Evolutionary conservation across 2,329 filamentous ascomycete genomes (phyloP).

Genomic region (Aspergillus neoniger): DNA sequence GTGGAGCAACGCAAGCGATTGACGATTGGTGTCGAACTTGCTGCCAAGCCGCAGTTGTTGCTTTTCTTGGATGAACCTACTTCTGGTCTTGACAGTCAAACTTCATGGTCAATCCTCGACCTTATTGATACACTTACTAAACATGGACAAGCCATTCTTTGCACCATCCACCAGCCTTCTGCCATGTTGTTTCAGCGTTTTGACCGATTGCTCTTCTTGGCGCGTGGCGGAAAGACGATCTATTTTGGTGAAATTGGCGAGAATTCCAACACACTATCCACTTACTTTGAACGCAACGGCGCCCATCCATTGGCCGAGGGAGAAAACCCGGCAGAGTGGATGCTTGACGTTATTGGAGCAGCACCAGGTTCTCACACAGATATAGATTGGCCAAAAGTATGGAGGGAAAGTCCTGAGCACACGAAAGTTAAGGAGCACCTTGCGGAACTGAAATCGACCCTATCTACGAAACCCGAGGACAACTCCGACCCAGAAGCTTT

Average conservation of each 20-base stretch:
- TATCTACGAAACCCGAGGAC: constrained; percentile 41
- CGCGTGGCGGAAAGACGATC: constrained; percentile 64
- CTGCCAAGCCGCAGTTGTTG: constrained; percentile 82
- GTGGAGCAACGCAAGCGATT: constrained; percentile 70
- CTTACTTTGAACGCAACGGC: constrained; percentile 67
- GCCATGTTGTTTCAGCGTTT: constrained; percentile 91
- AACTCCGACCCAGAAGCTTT: constrained; percentile 57
- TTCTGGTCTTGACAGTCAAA: constrained; percentile 88
- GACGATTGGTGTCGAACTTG: constrained; percentile 91
- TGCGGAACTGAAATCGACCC: constrained; percentile 51
- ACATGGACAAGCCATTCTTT: constrained; percentile 88
- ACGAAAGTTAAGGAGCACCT: constrained; percentile 57
- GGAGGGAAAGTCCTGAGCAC: constrained; percentile 62
- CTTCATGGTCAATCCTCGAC: constrained; percentile 86
- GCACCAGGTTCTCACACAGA: constrained; percentile 64
- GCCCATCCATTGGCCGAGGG: constrained; percentile 59
- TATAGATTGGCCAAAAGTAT: constrained; percentile 64
- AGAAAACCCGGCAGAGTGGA: constrained; percentile 75
- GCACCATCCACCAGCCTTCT: constrained; percentile 92
- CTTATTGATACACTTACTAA: constrained; percentile 86
- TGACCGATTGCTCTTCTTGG: constrained; percentile 64
- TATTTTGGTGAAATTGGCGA: constrained; percentile 68
- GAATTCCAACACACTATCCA: constrained; percentile 57
- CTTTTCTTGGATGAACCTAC: constrained; percentile 94
- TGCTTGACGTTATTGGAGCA: constrained; percentile 62